Percentiles rank a stretch among this genome's conserved stretches.
These are phyloP conservation scores for Tylopilus felleus DNA, from an alignment of 768 basidiomycete genomes.

Conservation along the genomic window DNA sequence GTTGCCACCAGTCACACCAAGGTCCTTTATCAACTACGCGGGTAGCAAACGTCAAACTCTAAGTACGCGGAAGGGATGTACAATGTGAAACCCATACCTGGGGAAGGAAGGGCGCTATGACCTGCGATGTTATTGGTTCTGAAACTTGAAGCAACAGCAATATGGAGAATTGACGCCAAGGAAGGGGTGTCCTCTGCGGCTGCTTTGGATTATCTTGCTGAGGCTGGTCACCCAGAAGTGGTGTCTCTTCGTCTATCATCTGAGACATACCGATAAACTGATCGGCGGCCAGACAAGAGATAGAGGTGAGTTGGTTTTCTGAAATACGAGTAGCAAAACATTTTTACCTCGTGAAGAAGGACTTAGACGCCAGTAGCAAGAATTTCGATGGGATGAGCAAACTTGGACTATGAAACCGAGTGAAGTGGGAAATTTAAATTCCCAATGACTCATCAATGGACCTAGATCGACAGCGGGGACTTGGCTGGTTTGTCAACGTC, in stretches of 20 bases:
- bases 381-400: neutral
- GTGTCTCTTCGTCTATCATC: conserved; percentile 55
- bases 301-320: neutral
- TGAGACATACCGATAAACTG: conserved; percentile 3
- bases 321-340: neutral
- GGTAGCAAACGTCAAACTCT: neutral
- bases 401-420: neutral
- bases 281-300: neutral
- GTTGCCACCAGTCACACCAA: conserved; percentile 41
- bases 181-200: conserved; percentile 49
- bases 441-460: neutral
- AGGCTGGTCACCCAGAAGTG: conserved; percentile 39
- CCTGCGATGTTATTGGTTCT: conserved; percentile 70
- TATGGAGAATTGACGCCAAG: conserved; percentile 66
- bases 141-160: conserved; percentile 68
- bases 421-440: neutral
- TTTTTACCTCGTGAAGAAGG: neutral
- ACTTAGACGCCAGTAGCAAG: neutral
- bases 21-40: conserved; percentile 27
- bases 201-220: conserved; percentile 20
- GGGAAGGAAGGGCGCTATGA: conserved; percentile 73
- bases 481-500: neutral
- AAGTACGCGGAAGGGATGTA: neutral
- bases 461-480: too few species aligned
- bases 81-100: conserved; percentile 36